Base-by-base conservation (phyloP, 805 yeast genomes). In the Komagataella kurtzmanii region DNA sequence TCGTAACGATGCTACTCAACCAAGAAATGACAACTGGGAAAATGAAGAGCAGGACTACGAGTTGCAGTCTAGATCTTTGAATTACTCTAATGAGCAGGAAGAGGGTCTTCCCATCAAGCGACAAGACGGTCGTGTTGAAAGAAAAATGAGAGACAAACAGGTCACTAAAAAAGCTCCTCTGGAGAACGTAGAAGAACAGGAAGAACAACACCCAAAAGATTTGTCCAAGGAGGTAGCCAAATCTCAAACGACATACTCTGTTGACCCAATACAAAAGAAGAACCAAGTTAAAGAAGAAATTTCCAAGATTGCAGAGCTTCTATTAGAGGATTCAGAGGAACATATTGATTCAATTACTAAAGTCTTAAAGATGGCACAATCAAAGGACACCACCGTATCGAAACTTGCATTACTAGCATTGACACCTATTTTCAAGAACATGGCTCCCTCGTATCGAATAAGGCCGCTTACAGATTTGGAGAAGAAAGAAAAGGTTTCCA, bases 301-400 rank as follows among this genome's bases (percentile, higher is more conserved):
- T 46, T 96, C 98, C 0, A 80, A 77, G 17, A 65, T 83, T 49
- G 97, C 95, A 1, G 85, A 87, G 45, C 76, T 76, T 46, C 67
- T 91, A 43, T 80, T 80, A 59, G 95, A 89, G 62, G 87, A 88
- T 53, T 97, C 98, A 6, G 98, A 93, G 64, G 96, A 88, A 60
- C 78, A 90, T 59, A 73, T 84, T 6, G 62, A 76, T 12, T 71
- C 80, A 24, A 69, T 90, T 10, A 74, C 85, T 2, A 78, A 90
- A 61, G 71, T 86, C 49, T 70, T 86, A 51, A 79, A 75, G 57
- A 84, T 85, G 88, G 73, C 87, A 0, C 75, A 71, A 53, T 83
- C 93, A 1, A 76, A 75, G 57, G 81, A 84, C 57, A 71, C 77
- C 52, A 83, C 76, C 59, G 81, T 86, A 2, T 70, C 81, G 44